These are phyloP conservation scores for Aspergillus egyptiacus DNA, from an alignment of 495 filamentous ascomycete genomes.

Conservation along the genomic window DNA sequence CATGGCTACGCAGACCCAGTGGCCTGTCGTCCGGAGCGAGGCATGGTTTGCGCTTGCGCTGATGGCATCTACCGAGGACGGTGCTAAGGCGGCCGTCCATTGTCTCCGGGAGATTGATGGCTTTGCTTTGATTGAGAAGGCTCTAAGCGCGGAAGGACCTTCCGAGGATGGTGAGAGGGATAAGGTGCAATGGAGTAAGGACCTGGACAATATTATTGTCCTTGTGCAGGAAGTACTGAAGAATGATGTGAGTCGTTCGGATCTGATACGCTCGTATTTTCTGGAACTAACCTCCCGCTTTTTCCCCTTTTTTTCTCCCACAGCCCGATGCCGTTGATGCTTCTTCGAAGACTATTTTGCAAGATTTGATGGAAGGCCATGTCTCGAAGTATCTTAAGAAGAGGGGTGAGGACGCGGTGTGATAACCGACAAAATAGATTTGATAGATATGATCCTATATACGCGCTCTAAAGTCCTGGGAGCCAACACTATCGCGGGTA, in stretches of 20 bases:
- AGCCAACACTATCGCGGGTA: no score
- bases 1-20: slow-evolving; percentile 62
- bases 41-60: slow-evolving; percentile 70
- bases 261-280: neutral
- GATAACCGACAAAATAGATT: neutral
- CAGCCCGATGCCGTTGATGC: slow-evolving; percentile 28
- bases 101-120: slow-evolving; percentile 46
- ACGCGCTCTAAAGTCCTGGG: no score
- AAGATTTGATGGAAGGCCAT: slow-evolving; percentile 26
- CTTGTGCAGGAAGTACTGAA: slow-evolving; percentile 54
- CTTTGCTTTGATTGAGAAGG: slow-evolving; percentile 42
- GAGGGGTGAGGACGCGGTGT: neutral
- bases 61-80: slow-evolving; percentile 50
- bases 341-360: slow-evolving; percentile 22
- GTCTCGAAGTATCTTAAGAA: slow-evolving; percentile 19
- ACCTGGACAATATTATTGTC: slow-evolving; percentile 61
- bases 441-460: neutral
- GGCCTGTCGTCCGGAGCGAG: slow-evolving; percentile 64
- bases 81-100: slow-evolving; percentile 45
- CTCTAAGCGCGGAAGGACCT: slow-evolving; percentile 35
- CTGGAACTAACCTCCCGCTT: slow-evolving; percentile 6
- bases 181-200: slow-evolving; percentile 33
- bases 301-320: slow-evolving; percentile 1
- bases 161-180: slow-evolving; percentile 19
- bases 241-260: slow-evolving; percentile 36